Base-by-base conservation (phyloP, 73 alveolate genomes). In the Durusdinium trenchii region DNA sequence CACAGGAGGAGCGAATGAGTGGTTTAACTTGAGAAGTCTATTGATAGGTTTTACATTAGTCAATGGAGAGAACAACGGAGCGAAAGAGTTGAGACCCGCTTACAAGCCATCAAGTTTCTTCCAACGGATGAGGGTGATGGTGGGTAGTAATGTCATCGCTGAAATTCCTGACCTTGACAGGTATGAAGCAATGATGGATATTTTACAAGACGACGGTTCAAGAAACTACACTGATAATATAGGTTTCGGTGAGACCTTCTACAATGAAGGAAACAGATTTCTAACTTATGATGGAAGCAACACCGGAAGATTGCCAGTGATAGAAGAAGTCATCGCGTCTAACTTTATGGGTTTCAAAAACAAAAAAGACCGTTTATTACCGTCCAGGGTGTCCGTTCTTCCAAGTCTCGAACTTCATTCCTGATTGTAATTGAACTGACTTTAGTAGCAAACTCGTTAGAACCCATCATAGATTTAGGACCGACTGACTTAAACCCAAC, bases 111-210 rank as follows among this genome's bases (percentile, higher is more conserved):
- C 94, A 0, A 5, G 38, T 35, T 83, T 83, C n/a, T 83, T 83
- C 50, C 94, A 83, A 83, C 94, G 94, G 50, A 83, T 83, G 94
- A 43, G 94, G 35, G 94, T 83, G 94, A 83, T 83, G 94, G 94
- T 48, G 36, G 94, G 94, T 0, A 48, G 75, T 32, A 83, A 83
- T 3, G 76, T 83, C 18, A 83, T 83, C 1, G 94, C 94, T 48
- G 76, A 83, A 83, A 83, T 83, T 7, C 94, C 94, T 9, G 94
- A 83, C 94, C 36, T 83, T 5, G 50, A 83, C 94, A 48, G 94
- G 0, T 83, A 83, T 48, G 94, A 83, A 50, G 94, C 94, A 40
- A 83, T 83, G 94, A 83, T 83, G 94, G 94, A 83, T 51, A 83
- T 83, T 50, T 12, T 83, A 32, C 94, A 83, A 83, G 94, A 83